Evolutionary conservation across 176 grass and related monocot species (phyloP).

Genomic region (Oryza longistaminata): DNA sequence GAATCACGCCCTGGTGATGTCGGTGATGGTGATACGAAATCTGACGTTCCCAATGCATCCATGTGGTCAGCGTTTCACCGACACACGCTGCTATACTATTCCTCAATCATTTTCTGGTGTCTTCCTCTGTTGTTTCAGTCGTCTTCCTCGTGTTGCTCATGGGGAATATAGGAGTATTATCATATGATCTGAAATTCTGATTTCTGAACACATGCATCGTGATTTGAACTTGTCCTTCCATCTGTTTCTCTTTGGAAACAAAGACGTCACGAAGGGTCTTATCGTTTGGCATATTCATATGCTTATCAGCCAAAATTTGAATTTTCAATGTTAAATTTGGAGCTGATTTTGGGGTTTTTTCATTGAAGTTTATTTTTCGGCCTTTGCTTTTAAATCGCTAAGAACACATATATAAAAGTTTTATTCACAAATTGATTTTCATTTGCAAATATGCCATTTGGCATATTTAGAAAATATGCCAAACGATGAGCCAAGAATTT

Average conservation of each 20-base stretch:
- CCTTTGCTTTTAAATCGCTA: too few species aligned
- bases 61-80: constrained; percentile 1
- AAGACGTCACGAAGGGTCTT: neutral
- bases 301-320: too few species aligned
- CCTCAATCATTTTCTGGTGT: neutral
- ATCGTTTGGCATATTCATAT: too few species aligned
- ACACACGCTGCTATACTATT: neutral
- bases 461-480: too few species aligned
- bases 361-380: too few species aligned
- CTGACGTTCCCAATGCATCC: neutral
- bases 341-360: too few species aligned
- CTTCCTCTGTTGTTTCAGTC: neutral
- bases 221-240: neutral
- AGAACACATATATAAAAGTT: too few species aligned
- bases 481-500: too few species aligned
- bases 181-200: neutral
- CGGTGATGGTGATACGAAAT: neutral
- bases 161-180: neutral
- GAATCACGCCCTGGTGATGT: neutral
- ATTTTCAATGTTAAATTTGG: too few species aligned
- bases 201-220: neutral
- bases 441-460: too few species aligned
- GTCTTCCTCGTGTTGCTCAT: neutral
- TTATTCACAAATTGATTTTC: too few species aligned
- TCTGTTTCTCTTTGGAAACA: neutral